Conservation (phyloP, 257 asterid species). For the Salvia miltiorrhiza region DNA sequence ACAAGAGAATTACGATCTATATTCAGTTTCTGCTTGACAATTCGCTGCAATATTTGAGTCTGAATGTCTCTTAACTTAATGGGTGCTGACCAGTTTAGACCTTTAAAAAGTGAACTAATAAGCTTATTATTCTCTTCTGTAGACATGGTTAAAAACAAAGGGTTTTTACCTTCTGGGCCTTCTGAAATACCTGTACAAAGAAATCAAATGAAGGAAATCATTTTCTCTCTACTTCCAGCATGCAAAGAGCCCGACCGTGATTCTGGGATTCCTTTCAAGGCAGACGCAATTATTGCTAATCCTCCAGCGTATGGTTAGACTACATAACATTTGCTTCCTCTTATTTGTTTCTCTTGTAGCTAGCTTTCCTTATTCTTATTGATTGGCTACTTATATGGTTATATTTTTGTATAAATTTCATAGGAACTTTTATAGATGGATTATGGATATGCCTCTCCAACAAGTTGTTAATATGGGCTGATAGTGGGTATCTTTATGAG, state of each 20-base stretch:
- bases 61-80: background rate
- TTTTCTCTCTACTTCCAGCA: conserved; percentile 78
- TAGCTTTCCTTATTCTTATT: background rate
- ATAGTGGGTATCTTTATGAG: background rate
- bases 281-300: conserved; percentile 90
- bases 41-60: background rate
- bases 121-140: conserved; percentile 26
- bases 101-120: background rate
- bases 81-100: background rate
- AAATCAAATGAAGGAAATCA: conserved; percentile 83
- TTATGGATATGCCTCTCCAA: background rate
- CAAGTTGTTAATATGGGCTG: conserved; percentile 13
- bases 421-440: background rate
- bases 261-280: conserved; percentile 79
- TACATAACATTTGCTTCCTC: background rate
- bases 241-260: conserved; percentile 83
- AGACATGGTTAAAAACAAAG: conserved; percentile 99
- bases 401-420: background rate
- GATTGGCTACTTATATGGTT: background rate
- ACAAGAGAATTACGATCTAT: background rate
- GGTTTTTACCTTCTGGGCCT: conserved; percentile 97
- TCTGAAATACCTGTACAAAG: conserved; percentile 87
- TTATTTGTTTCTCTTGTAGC: background rate
- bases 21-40: background rate
- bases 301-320: conserved; percentile 69